Percentiles rank a stretch among this genome's conserved stretches.
Evolutionary conservation across 78 protist genomes (phyloP).

Genomic region (Polysphondylium violaceum): DNA sequence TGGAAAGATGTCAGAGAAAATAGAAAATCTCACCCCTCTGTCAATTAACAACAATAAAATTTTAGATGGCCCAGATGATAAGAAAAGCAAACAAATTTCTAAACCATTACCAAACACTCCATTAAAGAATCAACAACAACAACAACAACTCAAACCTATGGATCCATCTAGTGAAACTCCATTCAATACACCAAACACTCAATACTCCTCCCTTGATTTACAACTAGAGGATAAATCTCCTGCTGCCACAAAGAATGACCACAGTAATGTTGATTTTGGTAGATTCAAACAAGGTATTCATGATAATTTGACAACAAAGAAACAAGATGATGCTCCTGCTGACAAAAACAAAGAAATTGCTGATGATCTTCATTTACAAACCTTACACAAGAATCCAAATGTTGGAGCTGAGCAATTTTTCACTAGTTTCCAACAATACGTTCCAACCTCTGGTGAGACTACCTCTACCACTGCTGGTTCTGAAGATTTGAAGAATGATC

Average conservation of each 20-base stretch:
- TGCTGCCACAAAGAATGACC: too few relatives aligned
- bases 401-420: slow-evolving; percentile 62
- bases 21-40: background rate
- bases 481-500: too few relatives aligned
- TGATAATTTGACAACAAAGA: background rate
- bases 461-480: too few relatives aligned
- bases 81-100: background rate
- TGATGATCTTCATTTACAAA: background rate
- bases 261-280: background rate
- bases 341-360: background rate
- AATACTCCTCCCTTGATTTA: background rate
- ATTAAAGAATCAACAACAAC: too few relatives aligned
- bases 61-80: background rate
- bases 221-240: too few relatives aligned
- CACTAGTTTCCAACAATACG: slow-evolving; percentile 48
- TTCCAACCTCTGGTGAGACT: too few relatives aligned
- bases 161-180: background rate
- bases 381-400: slow-evolving; percentile 35
- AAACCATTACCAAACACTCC: background rate
- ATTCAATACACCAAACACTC: slow-evolving; percentile 16
- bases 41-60: too few relatives aligned
- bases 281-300: background rate
- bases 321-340: background rate
- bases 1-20: slow-evolving; percentile 12
- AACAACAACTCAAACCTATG: background rate